A percentile compares a stretch with the other conserved stretches of the same genome.
Evolutionary conservation across 352 stramenopile species (phyloP).

Genomic region (Phytophthora pseudosyringae): DNA sequence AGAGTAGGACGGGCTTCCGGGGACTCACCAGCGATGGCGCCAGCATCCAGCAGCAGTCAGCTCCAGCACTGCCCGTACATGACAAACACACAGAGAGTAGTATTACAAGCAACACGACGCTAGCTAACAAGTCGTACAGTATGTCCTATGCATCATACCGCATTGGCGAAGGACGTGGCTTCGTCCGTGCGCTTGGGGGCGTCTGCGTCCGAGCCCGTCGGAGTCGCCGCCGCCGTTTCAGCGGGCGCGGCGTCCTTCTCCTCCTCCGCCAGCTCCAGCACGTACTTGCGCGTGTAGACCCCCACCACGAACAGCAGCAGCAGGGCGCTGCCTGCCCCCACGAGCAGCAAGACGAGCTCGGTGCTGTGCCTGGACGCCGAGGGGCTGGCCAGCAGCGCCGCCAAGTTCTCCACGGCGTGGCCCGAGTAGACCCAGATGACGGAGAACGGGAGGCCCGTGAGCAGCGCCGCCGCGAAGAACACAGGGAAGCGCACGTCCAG

Average conservation of each 20-base stretch:
- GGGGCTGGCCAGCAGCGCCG: conserved; percentile 50
- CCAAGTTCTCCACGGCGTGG: conserved; percentile 69
- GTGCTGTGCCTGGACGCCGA: conserved; percentile 49
- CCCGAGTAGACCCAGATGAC: conserved; percentile 83
- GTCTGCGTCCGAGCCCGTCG: neutral
- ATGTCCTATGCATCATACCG: conserved; percentile 13
- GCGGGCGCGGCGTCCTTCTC: conserved; percentile 30
- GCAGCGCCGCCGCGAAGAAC: conserved; percentile 67
- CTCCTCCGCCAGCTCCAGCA: conserved; percentile 61
- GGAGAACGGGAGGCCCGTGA: conserved; percentile 75
- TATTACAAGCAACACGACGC: conserved; percentile 25
- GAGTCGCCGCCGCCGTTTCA: conserved; percentile 1
- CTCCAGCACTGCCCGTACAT: conserved; percentile 6
- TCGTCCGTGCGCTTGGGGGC: conserved; percentile 16
- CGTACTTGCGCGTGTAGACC: conserved; percentile 74
- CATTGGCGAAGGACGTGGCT: conserved; percentile 15
- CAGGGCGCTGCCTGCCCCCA: conserved; percentile 61
- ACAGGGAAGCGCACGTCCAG: conserved; percentile 73
- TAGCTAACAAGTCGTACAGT: conserved; percentile 13
- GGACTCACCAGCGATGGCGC: conserved; percentile 34
- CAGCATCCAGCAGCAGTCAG: conserved; percentile 10
- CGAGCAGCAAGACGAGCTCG: conserved; percentile 59
- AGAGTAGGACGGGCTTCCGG: conserved; percentile 20
- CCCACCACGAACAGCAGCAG: conserved; percentile 68
- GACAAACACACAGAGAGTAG: conserved; percentile 17